phyloP scores from a whole-genome alignment of 176 grass and related monocot genomes.

The Melocanna baccifera region DNA sequence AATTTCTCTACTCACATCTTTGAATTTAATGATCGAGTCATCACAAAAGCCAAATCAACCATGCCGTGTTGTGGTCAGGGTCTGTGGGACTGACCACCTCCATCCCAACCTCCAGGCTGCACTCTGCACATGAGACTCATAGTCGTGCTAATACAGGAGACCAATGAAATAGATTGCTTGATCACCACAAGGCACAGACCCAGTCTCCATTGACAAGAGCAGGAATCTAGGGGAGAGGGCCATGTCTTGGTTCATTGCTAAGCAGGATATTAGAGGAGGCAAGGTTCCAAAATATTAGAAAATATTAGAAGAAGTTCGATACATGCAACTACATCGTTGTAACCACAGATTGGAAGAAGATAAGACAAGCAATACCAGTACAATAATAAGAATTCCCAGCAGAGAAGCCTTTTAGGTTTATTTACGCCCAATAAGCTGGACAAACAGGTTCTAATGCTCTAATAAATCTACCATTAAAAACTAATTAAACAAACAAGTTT shows the following conservation, averaged over 20 bases:
- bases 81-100: background rate
- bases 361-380: background rate
- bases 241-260: background rate
- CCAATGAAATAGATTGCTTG: background rate
- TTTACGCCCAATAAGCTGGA: background rate
- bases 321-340: background rate
- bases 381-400: background rate
- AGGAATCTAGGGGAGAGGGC: background rate
- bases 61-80: background rate
- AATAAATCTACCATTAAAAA: background rate
- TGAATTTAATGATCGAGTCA: background rate
- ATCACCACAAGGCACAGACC: background rate
- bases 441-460: background rate
- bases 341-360: background rate
- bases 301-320: background rate
- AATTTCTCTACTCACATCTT: background rate
- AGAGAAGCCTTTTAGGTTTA: background rate
- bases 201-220: background rate
- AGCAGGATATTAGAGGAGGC: background rate
- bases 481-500: background rate
- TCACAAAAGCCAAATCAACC: background rate
- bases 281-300: slow-evolving; percentile 1
- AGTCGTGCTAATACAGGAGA: background rate
- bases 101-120: background rate
- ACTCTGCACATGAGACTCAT: background rate